Conservation (phyloP, 2,329 filamentous ascomycete species). For the Ophiocordyceps unilateralis region DNA sequence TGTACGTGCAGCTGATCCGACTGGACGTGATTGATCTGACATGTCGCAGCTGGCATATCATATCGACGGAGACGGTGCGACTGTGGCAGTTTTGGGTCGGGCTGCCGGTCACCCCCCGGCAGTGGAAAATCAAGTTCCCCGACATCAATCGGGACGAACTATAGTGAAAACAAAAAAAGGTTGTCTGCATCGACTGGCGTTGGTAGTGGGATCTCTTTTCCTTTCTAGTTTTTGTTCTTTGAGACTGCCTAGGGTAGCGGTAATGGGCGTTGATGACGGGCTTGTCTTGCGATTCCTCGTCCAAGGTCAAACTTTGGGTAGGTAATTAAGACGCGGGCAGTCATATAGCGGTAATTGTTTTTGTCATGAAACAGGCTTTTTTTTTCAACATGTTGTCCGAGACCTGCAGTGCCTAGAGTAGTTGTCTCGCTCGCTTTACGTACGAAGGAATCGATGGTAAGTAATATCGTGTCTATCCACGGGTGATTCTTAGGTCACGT, state of each 20-base stretch:
- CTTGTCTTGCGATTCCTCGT: no score
- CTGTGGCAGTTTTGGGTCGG: slow-evolving; percentile 34
- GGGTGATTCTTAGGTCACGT: no score
- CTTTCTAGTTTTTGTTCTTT: not conserved
- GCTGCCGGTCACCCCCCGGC: slow-evolving; percentile 29
- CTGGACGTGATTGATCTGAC: not conserved
- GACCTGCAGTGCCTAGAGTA: no score
- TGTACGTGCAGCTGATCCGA: slow-evolving; percentile 38
- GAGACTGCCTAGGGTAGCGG: not conserved
- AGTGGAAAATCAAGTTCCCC: slow-evolving; percentile 27
- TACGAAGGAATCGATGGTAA: no score
- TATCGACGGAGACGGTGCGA: slow-evolving; percentile 26
- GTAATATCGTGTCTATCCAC: no score
- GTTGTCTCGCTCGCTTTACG: no score
- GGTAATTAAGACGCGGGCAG: no score
- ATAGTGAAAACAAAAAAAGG: slow-evolving; percentile 10
- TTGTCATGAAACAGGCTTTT: no score
- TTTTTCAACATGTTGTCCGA: no score
- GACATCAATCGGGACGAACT: slow-evolving; percentile 29
- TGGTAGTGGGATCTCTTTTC: not conserved
- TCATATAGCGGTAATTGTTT: no score
- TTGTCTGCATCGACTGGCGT: not conserved
- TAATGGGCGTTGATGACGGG: no score
- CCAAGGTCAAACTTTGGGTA: no score
- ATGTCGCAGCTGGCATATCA: slow-evolving; percentile 21